A percentile compares a stretch with the other conserved stretches of the same genome.
Conservation (phyloP, 2,329 filamentous ascomycete species). For the Neofusicoccum kwambonambiense region DNA sequence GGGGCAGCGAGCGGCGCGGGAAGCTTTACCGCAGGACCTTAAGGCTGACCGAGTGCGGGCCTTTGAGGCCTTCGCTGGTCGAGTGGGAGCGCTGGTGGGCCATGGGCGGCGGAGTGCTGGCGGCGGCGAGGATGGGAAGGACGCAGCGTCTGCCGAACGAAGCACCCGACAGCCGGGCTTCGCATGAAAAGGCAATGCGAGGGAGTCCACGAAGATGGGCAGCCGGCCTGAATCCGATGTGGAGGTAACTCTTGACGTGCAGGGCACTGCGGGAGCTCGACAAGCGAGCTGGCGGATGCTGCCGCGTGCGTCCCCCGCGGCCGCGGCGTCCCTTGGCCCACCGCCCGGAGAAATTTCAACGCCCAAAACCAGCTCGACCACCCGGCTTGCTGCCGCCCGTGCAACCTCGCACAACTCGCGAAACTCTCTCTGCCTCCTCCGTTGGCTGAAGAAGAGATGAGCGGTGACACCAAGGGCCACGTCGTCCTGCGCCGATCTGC, state of each 20-base stretch:
- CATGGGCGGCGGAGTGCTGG: slow-evolving; percentile 25
- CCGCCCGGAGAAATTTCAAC: slow-evolving; percentile 6
- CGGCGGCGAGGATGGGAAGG: not conserved
- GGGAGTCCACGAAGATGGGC: not conserved
- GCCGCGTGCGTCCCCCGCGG: not conserved
- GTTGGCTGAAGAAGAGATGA: slow-evolving; percentile 18
- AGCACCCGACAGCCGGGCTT: not conserved
- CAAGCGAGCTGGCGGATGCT: slow-evolving; percentile 6
- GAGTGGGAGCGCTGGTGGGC: slow-evolving; percentile 41
- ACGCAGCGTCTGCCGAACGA: not conserved
- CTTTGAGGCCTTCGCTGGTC: slow-evolving; percentile 38
- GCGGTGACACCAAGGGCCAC: slow-evolving; percentile 22
- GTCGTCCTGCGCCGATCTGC: slow-evolving; percentile 41
- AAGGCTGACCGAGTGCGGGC: slow-evolving; percentile 77
- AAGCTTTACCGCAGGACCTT: slow-evolving; percentile 79
- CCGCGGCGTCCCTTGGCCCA: not conserved
- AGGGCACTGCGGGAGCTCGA: slow-evolving; percentile 6
- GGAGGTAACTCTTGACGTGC: slow-evolving; percentile 11
- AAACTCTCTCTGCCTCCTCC: not conserved
- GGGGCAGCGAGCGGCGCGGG: not conserved
- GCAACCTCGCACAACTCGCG: not conserved
- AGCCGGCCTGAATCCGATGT: not conserved
- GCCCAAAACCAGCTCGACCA: not conserved
- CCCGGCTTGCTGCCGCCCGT: not conserved
- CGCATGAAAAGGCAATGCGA: not conserved